These are phyloP conservation scores for Yamadazyma nakazawae DNA, from an alignment of 805 yeast species.

Conservation along the genomic window DNA sequence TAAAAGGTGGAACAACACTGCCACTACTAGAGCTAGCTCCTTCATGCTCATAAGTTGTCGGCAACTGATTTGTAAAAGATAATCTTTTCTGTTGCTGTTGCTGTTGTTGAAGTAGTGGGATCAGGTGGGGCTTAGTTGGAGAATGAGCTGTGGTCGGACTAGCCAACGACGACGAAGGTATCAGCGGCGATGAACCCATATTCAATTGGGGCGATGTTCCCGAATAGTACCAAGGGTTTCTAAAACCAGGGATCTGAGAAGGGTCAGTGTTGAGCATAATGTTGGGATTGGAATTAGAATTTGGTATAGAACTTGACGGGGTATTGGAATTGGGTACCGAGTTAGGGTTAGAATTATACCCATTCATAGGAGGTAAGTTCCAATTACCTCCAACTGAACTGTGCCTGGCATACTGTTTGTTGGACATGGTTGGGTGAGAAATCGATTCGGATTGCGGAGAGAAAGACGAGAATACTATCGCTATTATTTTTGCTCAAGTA, in stretches of 20 bases:
- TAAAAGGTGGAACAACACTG: slow-evolving; percentile 22
- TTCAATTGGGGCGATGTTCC: slow-evolving; percentile 7
- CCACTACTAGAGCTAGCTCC: slow-evolving; percentile 11
- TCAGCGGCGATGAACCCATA: not conserved
- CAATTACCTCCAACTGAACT: slow-evolving; percentile 39
- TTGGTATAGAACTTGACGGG: not conserved
- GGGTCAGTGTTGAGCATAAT: not conserved
- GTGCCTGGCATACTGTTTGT: slow-evolving; percentile 28
- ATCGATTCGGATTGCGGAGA: not conserved
- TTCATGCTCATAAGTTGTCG: slow-evolving; percentile 49
- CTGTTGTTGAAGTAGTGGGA: slow-evolving; percentile 24
- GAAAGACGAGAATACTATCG: not conserved
- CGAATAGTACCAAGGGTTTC: slow-evolving; percentile 44
- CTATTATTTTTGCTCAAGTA: not conserved
- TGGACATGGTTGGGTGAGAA: slow-evolving; percentile 22
- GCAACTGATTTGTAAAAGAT: slow-evolving; percentile 44
- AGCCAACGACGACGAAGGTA: slow-evolving; percentile 9
- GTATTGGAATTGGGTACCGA: not conserved
- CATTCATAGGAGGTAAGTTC: slow-evolving; percentile 26
- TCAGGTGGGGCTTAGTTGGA: slow-evolving; percentile 26
- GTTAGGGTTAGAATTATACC: not conserved
- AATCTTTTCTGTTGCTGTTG: slow-evolving; percentile 24
- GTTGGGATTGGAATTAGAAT: not conserved
- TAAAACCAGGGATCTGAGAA: slow-evolving; percentile 23
- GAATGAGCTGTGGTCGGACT: slow-evolving; percentile 20